Base-by-base conservation (phyloP, 1,284 basidiomycete species). In the Trichosporon ovoides region DNA sequence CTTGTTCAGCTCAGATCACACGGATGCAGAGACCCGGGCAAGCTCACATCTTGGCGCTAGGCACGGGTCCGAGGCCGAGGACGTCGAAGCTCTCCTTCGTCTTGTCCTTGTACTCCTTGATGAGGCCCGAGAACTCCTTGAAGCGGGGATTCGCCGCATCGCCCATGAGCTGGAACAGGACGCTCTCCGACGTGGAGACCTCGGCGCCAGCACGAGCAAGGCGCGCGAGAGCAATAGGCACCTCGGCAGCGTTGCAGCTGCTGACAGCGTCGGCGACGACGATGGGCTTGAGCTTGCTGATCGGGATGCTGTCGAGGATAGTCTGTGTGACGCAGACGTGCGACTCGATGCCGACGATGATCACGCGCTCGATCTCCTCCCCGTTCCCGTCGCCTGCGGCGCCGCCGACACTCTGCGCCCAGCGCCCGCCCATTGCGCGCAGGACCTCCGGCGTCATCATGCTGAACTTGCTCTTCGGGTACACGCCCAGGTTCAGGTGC, bases 251-350 rank as follows among this genome's bases (percentile, higher is more conserved):
- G 65, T 94, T 92, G 67, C 84, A 87, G 38, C 86, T 89, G 2
- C 88, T 90, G 2, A 95, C 84, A 20, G 85, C 91, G 69, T 96
- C 93, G 16, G 88, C 87, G 38, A 93, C 79, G 43, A 95, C 82
- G 68, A 84, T 82, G 51, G 65, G 75, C 18, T 79, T 55, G 43
- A 28, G 12, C 43, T 28, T 48, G 13, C 5, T 7, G 16, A 48
- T 22, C 14, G 58, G 56, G 35, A 34, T 19, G 24, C 33, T 49
- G 57, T 87, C 85, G 10, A 91, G 79, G 0, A 86, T 81, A 0
- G 89, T 88, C 77, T 94, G 91, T 3, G 90, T 81, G 10, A 96
- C 85, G 70, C 93, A 97, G 59, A 97, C 85, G 68, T 96, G 93
- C 2, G 87, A 83, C 87, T 93, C 91, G 59, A 94, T 92, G 31